phyloP scores from a whole-genome alignment of 345 rosid species.

The Hibiscus trionum region DNA sequence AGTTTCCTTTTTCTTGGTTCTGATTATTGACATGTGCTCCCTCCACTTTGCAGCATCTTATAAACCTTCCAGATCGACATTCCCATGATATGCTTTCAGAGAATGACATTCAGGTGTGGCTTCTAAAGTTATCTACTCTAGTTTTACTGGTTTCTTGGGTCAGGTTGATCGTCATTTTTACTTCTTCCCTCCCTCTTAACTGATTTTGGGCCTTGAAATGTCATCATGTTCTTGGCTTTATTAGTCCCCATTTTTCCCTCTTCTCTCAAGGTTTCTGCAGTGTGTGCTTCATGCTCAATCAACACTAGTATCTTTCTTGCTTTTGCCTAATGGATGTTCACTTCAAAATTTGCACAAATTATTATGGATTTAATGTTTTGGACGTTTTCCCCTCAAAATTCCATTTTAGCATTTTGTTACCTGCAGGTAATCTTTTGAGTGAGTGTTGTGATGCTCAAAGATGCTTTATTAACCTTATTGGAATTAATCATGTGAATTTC shows the following conservation, averaged over 20 bases:
- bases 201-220: too few species aligned
- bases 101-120: conserved; percentile 63
- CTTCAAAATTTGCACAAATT: background rate
- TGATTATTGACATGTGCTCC: conserved; percentile 13
- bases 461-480: background rate
- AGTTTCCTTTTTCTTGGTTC: background rate
- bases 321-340: background rate
- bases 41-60: conserved; percentile 48
- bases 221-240: too few species aligned
- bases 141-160: background rate
- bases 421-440: background rate
- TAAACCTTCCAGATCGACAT: conserved; percentile 56
- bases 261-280: too few species aligned
- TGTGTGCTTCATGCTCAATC: too few species aligned
- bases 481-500: background rate
- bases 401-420: background rate
- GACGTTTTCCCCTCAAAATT: background rate
- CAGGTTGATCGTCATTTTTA: background rate
- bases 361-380: background rate
- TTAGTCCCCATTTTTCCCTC: too few species aligned
- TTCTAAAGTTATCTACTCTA: background rate
- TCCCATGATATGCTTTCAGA: conserved; percentile 76
- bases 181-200: background rate
- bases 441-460: background rate
- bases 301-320: background rate